Evolutionary conservation across 23 red algal genomes (phyloP).

Genomic region (Gracilaria caudata): DNA sequence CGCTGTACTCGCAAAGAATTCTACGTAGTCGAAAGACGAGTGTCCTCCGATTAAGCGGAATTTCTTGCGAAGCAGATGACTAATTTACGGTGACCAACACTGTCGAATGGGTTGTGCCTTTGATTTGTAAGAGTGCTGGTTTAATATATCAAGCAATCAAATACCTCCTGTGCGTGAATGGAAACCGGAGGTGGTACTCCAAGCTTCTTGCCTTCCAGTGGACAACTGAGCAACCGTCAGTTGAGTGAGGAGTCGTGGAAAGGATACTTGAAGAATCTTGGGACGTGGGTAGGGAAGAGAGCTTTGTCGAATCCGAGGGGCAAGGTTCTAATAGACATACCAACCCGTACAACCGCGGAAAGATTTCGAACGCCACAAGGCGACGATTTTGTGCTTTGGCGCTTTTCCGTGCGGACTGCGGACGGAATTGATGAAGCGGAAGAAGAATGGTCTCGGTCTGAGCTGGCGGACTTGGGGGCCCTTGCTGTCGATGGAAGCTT

Average conservation of each 20-base stretch:
- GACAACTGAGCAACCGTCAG: background rate
- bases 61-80: background rate
- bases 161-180: background rate
- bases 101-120: background rate
- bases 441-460: conserved; percentile 68
- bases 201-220: background rate
- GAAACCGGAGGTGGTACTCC: background rate
- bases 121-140: background rate
- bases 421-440: conserved; percentile 64
- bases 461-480: conserved; percentile 63
- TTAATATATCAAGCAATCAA: background rate
- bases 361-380: conserved; percentile 46
- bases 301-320: conserved; percentile 59
- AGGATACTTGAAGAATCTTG: conserved; percentile 74
- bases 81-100: background rate
- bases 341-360: conserved; percentile 52
- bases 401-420: conserved; percentile 46
- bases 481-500: conserved; percentile 59
- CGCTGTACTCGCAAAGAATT: background rate
- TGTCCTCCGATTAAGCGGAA: background rate
- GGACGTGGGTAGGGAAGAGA: conserved; percentile 58
- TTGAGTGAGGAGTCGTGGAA: conserved; percentile 40
- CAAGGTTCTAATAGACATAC: conserved; percentile 52
- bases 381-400: conserved; percentile 58
- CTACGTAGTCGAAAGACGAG: background rate